Base-by-base conservation (phyloP, 108 stramenopile genomes). In the Schizochytrium sp. region DNA sequence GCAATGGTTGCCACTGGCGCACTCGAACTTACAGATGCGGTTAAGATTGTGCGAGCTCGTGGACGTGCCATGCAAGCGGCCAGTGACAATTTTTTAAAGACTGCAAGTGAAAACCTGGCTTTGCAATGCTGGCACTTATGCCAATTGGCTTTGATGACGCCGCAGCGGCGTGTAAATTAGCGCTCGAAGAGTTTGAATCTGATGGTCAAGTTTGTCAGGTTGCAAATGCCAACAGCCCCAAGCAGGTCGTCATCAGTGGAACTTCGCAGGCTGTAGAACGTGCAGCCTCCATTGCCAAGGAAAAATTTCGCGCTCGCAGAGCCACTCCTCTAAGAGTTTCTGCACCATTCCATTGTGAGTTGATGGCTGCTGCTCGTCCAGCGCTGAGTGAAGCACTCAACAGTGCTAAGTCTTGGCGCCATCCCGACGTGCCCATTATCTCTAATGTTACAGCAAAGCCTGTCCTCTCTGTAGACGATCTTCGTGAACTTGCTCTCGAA, bases 31-130 rank as follows among this genome's bases (percentile, higher is more conserved):
- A 38, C 50, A 10, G 76, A 49, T 38, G 47, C 50, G 10, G 76
- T 53, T 0, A 17, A 53, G 28, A 49, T 83, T 10, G 50, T 83
- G 5, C 76, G 76, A 47, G 53, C 76, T 7, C 76, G 76, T n/a
- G 76, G 76, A n/a, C 76, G 47, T 10, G 76, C 76, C 17, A 83
- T 83, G 76, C 76, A 83, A 28, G 47, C 76, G 15, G 76, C 76
- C 50, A 83, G 76, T 53, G 28, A 83, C 53, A 10, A 13, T 7
- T 49, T 83, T 10, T 83, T 83, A 47, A 42, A 28, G 41, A 41
- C 28, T 40, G 28, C 50, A 40, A 55, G 53, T 40, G 76, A n/a
- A 40, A 83, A 5, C 50, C 28, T 10, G 76, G 55, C 53, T 83
- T 83, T 55, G 53, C 47, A n/a, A 83, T 83, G 76, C 55, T 17